Evolutionary conservation across 2,329 filamentous ascomycete genomes (phyloP).

Genomic region (Nothomitra cinnamomea): DNA sequence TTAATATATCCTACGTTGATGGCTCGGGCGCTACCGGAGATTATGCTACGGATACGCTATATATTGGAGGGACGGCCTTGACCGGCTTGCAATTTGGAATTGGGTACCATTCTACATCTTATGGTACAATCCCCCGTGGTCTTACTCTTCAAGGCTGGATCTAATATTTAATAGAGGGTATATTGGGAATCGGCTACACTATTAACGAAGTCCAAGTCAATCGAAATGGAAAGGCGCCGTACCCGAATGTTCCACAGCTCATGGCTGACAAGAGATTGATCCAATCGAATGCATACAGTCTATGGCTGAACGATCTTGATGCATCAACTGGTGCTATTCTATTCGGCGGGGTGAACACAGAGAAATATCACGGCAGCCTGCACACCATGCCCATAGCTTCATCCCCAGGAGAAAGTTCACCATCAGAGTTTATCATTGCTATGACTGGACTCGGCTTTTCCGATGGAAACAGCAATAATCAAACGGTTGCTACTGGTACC

Average conservation of each 20-base stretch:
- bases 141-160: neutral
- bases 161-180: slow-evolving; percentile 37
- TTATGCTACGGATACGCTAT: slow-evolving; percentile 31
- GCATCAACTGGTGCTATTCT: slow-evolving; percentile 49
- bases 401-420: slow-evolving; percentile 25
- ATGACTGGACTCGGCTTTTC: slow-evolving; percentile 39
- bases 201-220: slow-evolving; percentile 61
- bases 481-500: slow-evolving; percentile 26
- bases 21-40: slow-evolving; percentile 32
- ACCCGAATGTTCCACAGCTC: slow-evolving; percentile 52
- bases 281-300: slow-evolving; percentile 49
- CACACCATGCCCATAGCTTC: slow-evolving; percentile 44
- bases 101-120: slow-evolving; percentile 36
- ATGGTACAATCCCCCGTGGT: slow-evolving; percentile 8
- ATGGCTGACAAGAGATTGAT: slow-evolving; percentile 45
- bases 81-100: slow-evolving; percentile 40
- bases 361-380: slow-evolving; percentile 44
- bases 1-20: slow-evolving; percentile 35
- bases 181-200: slow-evolving; percentile 72
- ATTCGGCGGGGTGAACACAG: slow-evolving; percentile 58
- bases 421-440: slow-evolving; percentile 48
- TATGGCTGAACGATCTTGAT: slow-evolving; percentile 60
- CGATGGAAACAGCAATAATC: slow-evolving; percentile 17
- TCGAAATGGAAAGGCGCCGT: slow-evolving; percentile 34
- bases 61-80: slow-evolving; percentile 32